Conservation (phyloP, 2,329 filamentous ascomycete species). For the Ascocoryne sarcoides region DNA sequence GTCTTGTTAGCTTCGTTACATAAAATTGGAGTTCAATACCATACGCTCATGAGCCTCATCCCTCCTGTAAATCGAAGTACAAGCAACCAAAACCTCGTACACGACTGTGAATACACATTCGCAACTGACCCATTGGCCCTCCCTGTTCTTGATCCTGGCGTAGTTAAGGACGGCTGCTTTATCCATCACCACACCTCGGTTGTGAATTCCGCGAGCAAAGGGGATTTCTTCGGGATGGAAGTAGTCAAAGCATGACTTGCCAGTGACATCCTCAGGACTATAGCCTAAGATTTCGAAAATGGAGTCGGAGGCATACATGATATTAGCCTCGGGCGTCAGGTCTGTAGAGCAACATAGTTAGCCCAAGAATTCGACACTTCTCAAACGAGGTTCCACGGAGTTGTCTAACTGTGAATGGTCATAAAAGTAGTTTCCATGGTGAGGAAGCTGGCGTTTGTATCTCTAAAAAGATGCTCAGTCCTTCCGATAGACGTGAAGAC, state of each 20-base stretch:
- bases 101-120: conserved; percentile 88
- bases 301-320: conserved; percentile 77
- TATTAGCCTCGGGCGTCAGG: conserved; percentile 64
- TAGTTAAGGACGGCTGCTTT: conserved; percentile 81
- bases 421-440: conserved; percentile 82
- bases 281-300: conserved; percentile 78
- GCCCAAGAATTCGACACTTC: background rate
- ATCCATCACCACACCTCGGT: conserved; percentile 65
- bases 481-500: conserved; percentile 13
- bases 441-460: conserved; percentile 28
- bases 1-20: conserved; percentile 3
- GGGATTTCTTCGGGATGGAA: conserved; percentile 77
- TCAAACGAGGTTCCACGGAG: background rate
- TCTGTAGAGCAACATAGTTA: conserved; percentile 42
- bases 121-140: conserved; percentile 67
- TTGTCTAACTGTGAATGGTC: conserved; percentile 70
- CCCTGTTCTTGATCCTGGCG: conserved; percentile 58
- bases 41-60: conserved; percentile 66
- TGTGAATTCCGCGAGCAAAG: conserved; percentile 64
- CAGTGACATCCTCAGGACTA: conserved; percentile 63
- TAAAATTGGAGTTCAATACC: conserved; percentile 28
- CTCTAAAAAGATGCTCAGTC: conserved; percentile 30
- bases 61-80: conserved; percentile 66
- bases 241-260: conserved; percentile 74
- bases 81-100: conserved; percentile 79